Evolutionary conservation across 352 stramenopile species (phyloP).

Genomic region (Phytophthora agathidicida): DNA sequence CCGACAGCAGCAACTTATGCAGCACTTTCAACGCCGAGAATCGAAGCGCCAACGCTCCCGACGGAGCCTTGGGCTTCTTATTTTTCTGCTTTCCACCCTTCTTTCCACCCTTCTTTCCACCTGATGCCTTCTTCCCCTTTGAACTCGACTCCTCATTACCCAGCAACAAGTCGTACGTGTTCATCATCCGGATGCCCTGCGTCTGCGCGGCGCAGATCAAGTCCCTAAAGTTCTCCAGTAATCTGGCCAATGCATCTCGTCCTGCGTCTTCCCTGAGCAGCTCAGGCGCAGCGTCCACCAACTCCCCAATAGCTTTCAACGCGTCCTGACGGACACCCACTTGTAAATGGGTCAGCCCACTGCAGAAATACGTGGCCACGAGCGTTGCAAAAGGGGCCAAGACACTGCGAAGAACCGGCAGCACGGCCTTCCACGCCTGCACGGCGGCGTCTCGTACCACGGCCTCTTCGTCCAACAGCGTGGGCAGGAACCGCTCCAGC

Average conservation of each 20-base stretch:
- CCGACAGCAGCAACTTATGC: conserved; percentile 64
- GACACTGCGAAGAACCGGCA: conserved; percentile 55
- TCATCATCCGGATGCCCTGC: conserved; percentile 79
- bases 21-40: conserved; percentile 73
- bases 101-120: conserved; percentile 16
- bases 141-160: conserved; percentile 16
- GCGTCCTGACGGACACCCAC: conserved; percentile 77
- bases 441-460: conserved; percentile 79
- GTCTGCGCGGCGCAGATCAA: conserved; percentile 66
- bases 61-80: conserved; percentile 51
- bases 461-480: conserved; percentile 79
- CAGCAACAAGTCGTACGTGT: conserved; percentile 73
- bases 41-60: conserved; percentile 53
- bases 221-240: conserved; percentile 85
- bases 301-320: conserved; percentile 64
- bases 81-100: conserved; percentile 39
- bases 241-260: conserved; percentile 55
- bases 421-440: conserved; percentile 65
- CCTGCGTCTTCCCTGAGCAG: conserved; percentile 61
- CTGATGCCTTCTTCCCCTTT: conserved; percentile 9
- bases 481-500: conserved; percentile 78
- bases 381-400: conserved; percentile 77
- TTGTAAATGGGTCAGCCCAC: conserved; percentile 80
- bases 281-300: conserved; percentile 67
- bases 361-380: conserved; percentile 81